Base-by-base conservation (phyloP, 139 green algal species). In the Auxenochlorella protothecoides region DNA sequence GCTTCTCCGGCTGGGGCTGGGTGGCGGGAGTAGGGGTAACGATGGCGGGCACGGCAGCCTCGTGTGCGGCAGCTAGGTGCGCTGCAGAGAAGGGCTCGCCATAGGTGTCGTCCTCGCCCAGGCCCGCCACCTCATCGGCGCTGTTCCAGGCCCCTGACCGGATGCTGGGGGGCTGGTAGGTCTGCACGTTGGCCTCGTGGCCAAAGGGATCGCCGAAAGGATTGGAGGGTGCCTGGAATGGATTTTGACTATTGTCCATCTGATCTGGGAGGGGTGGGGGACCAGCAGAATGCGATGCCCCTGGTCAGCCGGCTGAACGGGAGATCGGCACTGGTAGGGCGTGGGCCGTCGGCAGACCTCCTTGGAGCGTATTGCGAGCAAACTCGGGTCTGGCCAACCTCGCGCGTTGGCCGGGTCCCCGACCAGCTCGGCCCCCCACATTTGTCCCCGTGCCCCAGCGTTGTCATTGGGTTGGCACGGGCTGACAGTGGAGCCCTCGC, bases 31-130 rank as follows among this genome's bases (percentile, higher is more conserved):
- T 44, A 44, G 27, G 27, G 27, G 27, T 44, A 44, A 44, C 60
- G 5, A 74, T 67, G 6, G 68, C 70, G 56, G 64, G 70, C 56
- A 68, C 70, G 5, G 56, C 59, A 2, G 63, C 69, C 15, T 75
- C 61, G 53, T 77, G 69, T 55, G 67, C 68, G 10, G 69, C 69
- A 11, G 71, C 69, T 55, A 82, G 64, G 60, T 83, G 68, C 4
- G 78, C 78, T n/a, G 74, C 65, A 4, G 73, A 77, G 70, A 83
- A 83, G 59, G 78, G 78, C 73, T 80, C 57, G 57, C 9, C 57
- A 11, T 62, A 62, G 11, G 9, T 11, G 11, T 62, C 57, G 57
- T 62, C 74, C 6, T 79, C 76, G 59, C 75, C 72, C 8, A 76
- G 67, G 44, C 74, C 66, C 5, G 72, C 74, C 14, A 67, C 53